These are phyloP conservation scores for Vigna reflexopilosa DNA, from an alignment of 306 rosid genomes.

Conservation along the genomic window DNA sequence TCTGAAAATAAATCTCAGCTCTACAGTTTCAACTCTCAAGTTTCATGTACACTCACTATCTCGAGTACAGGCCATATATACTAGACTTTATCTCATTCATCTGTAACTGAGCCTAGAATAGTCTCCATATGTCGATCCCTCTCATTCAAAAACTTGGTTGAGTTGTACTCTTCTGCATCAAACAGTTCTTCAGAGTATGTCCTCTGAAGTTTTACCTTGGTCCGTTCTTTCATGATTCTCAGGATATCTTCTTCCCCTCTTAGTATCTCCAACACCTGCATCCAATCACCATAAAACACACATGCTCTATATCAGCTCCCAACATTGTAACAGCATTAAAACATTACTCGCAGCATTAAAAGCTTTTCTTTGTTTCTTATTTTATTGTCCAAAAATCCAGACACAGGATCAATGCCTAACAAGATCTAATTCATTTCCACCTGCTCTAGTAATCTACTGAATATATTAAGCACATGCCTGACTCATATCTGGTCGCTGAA, in stretches of 20 bases:
- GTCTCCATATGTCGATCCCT: slow-evolving; percentile 61
- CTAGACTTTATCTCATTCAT: slow-evolving; percentile 25
- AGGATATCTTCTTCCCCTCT: slow-evolving; percentile 60
- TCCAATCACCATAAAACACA: background rate
- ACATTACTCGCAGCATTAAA: background rate
- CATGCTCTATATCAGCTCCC: slow-evolving; percentile 3
- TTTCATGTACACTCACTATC: slow-evolving; percentile 30
- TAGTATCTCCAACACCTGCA: slow-evolving; percentile 69
- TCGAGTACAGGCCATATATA: slow-evolving; percentile 11
- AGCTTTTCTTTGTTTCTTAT: background rate
- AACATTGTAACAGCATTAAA: too few species aligned
- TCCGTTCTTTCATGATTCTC: slow-evolving; percentile 49
- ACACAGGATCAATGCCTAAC: background rate
- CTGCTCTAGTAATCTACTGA: slow-evolving; percentile 15
- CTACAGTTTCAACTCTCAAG: slow-evolving; percentile 16
- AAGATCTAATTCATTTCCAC: background rate
- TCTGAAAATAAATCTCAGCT: slow-evolving; percentile 26
- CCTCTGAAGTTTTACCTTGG: slow-evolving; percentile 66
- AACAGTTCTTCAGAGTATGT: slow-evolving; percentile 81
- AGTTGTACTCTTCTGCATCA: slow-evolving; percentile 90
- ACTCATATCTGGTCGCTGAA: slow-evolving; percentile 81
- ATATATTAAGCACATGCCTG: slow-evolving; percentile 58
- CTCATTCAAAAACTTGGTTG: slow-evolving; percentile 69
- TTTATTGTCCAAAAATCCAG: background rate
- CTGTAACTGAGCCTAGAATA: slow-evolving; percentile 51